Evolutionary conservation across 257 asterid genomes (phyloP).

Genomic region (Nicotiana sylvestris): DNA sequence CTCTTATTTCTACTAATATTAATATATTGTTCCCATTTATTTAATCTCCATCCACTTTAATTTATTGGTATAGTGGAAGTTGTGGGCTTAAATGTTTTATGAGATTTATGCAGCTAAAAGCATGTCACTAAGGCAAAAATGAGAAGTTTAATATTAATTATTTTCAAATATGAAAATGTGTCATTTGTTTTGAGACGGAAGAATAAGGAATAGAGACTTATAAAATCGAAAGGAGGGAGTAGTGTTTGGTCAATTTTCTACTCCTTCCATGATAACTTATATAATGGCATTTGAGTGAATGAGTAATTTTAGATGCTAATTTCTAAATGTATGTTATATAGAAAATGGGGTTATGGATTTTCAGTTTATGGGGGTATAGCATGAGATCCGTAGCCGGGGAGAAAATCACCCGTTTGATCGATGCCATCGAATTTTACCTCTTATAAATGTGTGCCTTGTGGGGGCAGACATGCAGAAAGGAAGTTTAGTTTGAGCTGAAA

Average conservation of each 20-base stretch:
- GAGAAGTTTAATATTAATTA: not conserved
- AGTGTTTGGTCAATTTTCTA: not conserved
- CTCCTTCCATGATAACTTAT: not conserved
- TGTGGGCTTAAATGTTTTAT: not conserved
- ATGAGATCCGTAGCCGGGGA: too few relatives aligned
- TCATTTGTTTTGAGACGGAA: not conserved
- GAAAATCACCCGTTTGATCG: too few relatives aligned
- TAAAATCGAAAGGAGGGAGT: not conserved
- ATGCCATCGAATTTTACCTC: too few relatives aligned
- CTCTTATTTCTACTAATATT: slow-evolving; percentile 7
- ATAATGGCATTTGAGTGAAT: not conserved
- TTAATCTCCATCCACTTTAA: not conserved
- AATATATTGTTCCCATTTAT: not conserved
- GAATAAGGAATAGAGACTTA: not conserved
- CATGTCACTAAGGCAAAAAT: not conserved
- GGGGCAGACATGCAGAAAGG: not conserved
- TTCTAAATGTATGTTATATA: too few relatives aligned
- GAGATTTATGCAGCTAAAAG: not conserved
- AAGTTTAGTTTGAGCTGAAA: not conserved
- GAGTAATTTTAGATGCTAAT: not conserved
- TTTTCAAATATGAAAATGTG: not conserved
- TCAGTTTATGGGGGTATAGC: too few relatives aligned
- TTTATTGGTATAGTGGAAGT: not conserved
- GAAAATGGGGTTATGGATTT: too few relatives aligned
- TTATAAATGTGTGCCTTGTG: too few relatives aligned